These are phyloP conservation scores for Penicillium pulvis DNA, from an alignment of 495 filamentous ascomycete genomes.

Conservation along the genomic window DNA sequence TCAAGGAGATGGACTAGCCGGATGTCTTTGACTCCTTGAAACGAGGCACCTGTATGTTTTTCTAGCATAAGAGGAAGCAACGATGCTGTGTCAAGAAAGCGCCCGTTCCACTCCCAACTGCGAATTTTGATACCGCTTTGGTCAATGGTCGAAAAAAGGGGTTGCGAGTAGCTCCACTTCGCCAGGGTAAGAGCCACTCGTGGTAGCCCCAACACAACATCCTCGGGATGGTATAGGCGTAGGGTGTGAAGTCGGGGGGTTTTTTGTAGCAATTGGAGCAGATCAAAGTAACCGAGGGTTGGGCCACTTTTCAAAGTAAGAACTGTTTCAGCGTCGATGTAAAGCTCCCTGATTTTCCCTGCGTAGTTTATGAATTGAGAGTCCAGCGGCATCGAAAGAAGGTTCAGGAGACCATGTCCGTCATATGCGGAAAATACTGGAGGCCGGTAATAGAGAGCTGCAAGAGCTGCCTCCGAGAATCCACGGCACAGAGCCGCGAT, in stretches of 20 bases:
- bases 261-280: constrained; percentile 41
- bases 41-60: constrained; percentile 59
- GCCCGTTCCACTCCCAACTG: constrained; percentile 78
- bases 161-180: constrained; percentile 65
- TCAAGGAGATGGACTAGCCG: constrained; percentile 63
- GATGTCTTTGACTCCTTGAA: constrained; percentile 60
- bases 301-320: constrained; percentile 48
- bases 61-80: constrained; percentile 52
- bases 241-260: constrained; percentile 45
- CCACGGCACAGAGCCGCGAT: constrained; percentile 61
- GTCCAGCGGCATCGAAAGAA: constrained; percentile 46
- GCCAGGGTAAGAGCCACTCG: constrained; percentile 28
- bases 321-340: constrained; percentile 59
- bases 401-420: constrained; percentile 48
- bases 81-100: constrained; percentile 54
- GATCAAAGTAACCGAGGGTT: constrained; percentile 48
- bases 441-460: constrained; percentile 70
- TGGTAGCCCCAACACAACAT: constrained; percentile 35
- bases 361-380: constrained; percentile 55
- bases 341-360: constrained; percentile 68
- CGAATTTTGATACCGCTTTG: constrained; percentile 51
- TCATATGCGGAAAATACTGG: constrained; percentile 57
- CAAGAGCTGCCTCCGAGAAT: constrained; percentile 74
- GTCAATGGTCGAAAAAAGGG: constrained; percentile 59
- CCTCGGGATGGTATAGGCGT: constrained; percentile 43